phyloP scores from a whole-genome alignment of 768 basidiomycete genomes.

The Xerocomellus chrysenteron region DNA sequence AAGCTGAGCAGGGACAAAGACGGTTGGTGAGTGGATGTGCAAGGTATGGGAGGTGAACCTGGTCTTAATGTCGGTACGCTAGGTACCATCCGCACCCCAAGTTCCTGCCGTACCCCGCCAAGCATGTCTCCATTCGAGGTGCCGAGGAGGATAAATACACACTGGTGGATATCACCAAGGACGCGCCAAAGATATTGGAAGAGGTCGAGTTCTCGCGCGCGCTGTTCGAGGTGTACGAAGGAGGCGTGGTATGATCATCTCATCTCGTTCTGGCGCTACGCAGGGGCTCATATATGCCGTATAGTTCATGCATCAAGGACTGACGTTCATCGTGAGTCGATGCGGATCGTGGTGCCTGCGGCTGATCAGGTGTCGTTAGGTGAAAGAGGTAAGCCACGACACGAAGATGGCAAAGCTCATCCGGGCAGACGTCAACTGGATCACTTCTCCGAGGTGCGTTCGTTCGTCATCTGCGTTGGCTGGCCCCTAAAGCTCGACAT shows the following conservation, averaged over 20 bases:
- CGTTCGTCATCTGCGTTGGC: background rate
- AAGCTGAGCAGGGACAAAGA: constrained; percentile 68
- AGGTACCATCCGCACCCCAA: constrained; percentile 86
- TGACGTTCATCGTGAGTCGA: constrained; percentile 66
- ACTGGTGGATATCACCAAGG: constrained; percentile 61
- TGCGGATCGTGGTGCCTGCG: background rate
- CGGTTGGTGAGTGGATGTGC: constrained; percentile 58
- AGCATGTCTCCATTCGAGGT: constrained; percentile 72
- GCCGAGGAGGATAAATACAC: constrained; percentile 76
- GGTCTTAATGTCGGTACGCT: background rate
- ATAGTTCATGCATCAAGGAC: constrained; percentile 87
- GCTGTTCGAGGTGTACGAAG: constrained; percentile 87
- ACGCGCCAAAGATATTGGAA: constrained; percentile 54
- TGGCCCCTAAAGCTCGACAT: background rate
- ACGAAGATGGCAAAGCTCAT: constrained; percentile 66
- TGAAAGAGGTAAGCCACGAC: constrained; percentile 82
- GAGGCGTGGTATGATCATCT: constrained; percentile 62
- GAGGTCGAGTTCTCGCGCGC: constrained; percentile 83
- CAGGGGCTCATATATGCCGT: constrained; percentile 2
- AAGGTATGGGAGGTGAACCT: background rate
- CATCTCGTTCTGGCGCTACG: background rate
- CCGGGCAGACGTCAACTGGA: constrained; percentile 80
- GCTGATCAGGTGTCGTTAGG: constrained; percentile 38
- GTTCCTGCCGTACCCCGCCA: constrained; percentile 74
- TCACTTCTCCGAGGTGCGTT: constrained; percentile 65